These are phyloP conservation scores for Eucalyptus caleyi DNA, from an alignment of 345 rosid genomes.

Conservation along the genomic window DNA sequence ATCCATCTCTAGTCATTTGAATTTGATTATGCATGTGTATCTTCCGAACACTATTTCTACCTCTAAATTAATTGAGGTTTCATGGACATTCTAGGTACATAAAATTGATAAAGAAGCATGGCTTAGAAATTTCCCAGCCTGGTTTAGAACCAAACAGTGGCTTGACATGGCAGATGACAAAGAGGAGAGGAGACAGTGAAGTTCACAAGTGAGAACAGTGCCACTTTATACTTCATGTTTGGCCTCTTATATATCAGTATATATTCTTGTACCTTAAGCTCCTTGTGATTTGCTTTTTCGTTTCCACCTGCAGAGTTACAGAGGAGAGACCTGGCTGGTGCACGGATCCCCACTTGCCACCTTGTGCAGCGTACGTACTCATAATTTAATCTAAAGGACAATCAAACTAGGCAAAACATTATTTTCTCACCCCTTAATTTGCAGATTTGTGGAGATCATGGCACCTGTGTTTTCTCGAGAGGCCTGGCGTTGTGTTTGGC, in stretches of 20 bases:
- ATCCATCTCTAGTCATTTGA: not conserved
- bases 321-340: constrained; percentile 91
- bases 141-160: constrained; percentile 73
- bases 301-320: constrained; percentile 33
- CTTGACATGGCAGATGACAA: constrained; percentile 95
- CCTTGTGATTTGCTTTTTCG: not conserved
- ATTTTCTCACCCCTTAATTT: not conserved
- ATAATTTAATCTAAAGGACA: not conserved
- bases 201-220: constrained; percentile 66
- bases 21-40: not conserved
- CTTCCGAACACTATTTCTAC: not conserved
- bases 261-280: not conserved
- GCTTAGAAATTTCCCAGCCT: constrained; percentile 94
- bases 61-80: not conserved
- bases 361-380: constrained; percentile 87
- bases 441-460: constrained; percentile 97
- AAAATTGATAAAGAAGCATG: constrained; percentile 64
- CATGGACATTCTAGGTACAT: constrained; percentile 34
- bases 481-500: constrained; percentile 97
- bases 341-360: constrained; percentile 64
- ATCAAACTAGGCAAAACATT: not conserved
- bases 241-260: not conserved
- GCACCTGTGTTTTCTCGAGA: constrained; percentile 88
- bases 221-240: not conserved
- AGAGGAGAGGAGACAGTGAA: constrained; percentile 62